phyloP scores from a whole-genome alignment of 2,329 filamentous ascomycete genomes.

The Lachnum nothofagi region DNA sequence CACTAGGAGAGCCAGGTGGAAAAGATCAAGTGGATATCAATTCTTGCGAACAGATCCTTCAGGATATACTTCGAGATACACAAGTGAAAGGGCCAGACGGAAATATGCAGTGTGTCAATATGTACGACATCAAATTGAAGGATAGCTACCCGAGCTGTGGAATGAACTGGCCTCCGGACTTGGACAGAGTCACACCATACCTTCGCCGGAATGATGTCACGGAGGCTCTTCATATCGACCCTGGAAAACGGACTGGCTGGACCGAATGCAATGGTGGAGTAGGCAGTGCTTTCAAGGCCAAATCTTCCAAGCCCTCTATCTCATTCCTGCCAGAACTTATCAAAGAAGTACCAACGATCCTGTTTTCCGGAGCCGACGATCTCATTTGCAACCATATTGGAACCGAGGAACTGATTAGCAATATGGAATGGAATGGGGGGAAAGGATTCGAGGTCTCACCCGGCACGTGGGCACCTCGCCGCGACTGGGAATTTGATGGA shows the following conservation, averaged over 20 bases:
- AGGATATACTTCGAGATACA: constrained; percentile 64
- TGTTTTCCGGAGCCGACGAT: constrained; percentile 92
- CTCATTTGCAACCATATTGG: constrained; percentile 96
- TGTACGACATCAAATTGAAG: constrained; percentile 89
- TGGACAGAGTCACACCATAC: constrained; percentile 73
- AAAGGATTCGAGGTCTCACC: constrained; percentile 85
- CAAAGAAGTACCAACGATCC: constrained; percentile 68
- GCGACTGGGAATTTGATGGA: constrained; percentile 90
- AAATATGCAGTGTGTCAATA: constrained; percentile 69
- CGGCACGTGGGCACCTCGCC: constrained; percentile 85
- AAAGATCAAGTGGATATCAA: constrained; percentile 60
- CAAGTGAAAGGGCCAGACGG: constrained; percentile 48
- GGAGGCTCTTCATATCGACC: constrained; percentile 73
- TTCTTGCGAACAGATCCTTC: constrained; percentile 72
- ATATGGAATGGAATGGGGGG: constrained; percentile 85
- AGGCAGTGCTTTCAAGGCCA: constrained; percentile 62
- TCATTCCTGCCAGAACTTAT: constrained; percentile 73
- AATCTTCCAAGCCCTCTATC: constrained; percentile 67
- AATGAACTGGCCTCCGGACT: constrained; percentile 96
- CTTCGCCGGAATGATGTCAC: constrained; percentile 76
- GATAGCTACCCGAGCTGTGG: constrained; percentile 81
- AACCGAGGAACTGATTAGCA: constrained; percentile 84
- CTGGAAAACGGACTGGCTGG: constrained; percentile 82
- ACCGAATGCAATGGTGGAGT: constrained; percentile 82
- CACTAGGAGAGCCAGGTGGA: constrained; percentile 53